phyloP scores from a whole-genome alignment of 176 grass and related monocot genomes.

The Rhynchospora tenuis region DNA sequence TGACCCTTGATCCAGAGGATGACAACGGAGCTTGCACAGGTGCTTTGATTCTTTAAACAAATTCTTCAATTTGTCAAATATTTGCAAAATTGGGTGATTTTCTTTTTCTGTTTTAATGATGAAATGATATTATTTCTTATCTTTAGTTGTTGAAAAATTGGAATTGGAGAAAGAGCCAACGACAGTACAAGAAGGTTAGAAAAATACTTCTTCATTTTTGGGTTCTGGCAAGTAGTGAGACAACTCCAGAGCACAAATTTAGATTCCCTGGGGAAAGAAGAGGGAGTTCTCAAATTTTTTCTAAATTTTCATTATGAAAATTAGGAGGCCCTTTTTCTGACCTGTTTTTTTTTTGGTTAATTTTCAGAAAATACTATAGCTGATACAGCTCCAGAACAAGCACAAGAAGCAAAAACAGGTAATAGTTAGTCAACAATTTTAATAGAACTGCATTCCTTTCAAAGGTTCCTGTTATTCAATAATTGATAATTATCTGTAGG shows the following conservation, averaged over 20 bases:
- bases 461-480: neutral
- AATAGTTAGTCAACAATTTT: no score
- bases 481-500: no score
- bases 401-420: no score
- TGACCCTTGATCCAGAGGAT: conserved; percentile 35
- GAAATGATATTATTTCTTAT: neutral
- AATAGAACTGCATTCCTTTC: neutral
- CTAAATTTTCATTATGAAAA: neutral
- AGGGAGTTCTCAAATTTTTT: no score
- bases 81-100: neutral
- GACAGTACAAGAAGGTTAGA: conserved; percentile 30
- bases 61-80: neutral
- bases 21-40: neutral
- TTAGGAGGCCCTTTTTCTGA: neutral
- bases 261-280: no score
- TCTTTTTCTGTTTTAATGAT: neutral
- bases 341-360: conserved; percentile 18
- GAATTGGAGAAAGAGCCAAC: conserved; percentile 21
- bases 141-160: neutral
- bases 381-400: conserved; percentile 11
- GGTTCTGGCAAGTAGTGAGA: neutral
- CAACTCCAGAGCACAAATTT: neutral
- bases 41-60: neutral
- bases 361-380: conserved; percentile 8
- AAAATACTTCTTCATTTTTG: neutral